Base-by-base conservation (phyloP, 106 monocot genomes). In the Allium cepa region DNA sequence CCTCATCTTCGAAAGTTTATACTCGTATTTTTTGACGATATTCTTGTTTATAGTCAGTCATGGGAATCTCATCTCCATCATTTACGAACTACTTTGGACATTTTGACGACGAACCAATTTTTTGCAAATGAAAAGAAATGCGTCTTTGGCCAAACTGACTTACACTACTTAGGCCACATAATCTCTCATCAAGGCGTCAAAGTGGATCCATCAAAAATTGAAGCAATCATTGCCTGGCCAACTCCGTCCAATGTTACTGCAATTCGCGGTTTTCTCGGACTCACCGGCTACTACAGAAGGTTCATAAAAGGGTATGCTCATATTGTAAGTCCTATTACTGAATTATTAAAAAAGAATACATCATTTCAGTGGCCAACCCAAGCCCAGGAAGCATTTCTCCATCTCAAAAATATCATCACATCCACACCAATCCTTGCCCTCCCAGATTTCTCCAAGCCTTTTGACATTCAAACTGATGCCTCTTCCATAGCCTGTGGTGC, bases 21-120 rank as follows among this genome's bases (percentile, higher is more conserved):
- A 3, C 47, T 47, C 6, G 52, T 53, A 53, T 65, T 65, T 65
- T 49, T 65, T 48, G 8, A 65, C 49, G 47, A 65, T 65, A 65
- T 65, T 7, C 27, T 65, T 7, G 16, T 65, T 13, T 48, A 65
- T n/a, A 65, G 65, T 16, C 0, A 9, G 17, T 14, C 12, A 11
- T 47, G 65, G 45, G 16, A 10, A 5, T 14, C 46, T 10, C 65
- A 46, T 27, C 16, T 65, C 0, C 47, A 65, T 0, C 65, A 65
- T 47, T 6, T 65, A 13, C 26, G 17, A 11, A n/a, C 9, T 9
- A 27, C 49, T 8, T 16, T 65, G 0, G 8, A 49, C 8, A 46
- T 46, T 47, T n/a, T 65, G 22, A 22, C 22, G 22, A 22, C 22
- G 1, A 16, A 49, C 1, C 47, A 65, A 49, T 49, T 48, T 49